phyloP scores from a whole-genome alignment of 345 rosid species.

The Pistacia vera region DNA sequence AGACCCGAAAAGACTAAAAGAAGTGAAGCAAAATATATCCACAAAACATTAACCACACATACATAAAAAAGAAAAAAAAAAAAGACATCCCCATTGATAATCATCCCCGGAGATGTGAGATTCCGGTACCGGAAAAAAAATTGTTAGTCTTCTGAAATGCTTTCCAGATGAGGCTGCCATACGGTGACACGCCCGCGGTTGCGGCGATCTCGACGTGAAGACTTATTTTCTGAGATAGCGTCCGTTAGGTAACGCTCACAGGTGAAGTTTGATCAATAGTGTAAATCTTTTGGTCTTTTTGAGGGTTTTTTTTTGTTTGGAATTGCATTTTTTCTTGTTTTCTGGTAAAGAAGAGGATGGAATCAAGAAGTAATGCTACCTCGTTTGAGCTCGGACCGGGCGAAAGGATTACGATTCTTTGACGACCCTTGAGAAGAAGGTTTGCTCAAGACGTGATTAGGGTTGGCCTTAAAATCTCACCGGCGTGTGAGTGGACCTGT shows the following conservation, averaged over 20 bases:
- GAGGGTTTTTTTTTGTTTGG: constrained; percentile 18
- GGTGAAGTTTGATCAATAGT: constrained; percentile 15
- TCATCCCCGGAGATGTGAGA: neutral
- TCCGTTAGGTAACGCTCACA: constrained; percentile 38
- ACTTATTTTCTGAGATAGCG: constrained; percentile 38
- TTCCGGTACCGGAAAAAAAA: constrained; percentile 18
- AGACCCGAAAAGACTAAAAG: constrained; percentile 23
- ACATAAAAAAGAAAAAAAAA: constrained; percentile 18
- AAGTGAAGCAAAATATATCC: constrained; percentile 14
- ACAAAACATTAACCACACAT: constrained; percentile 18
- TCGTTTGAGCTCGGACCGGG: constrained; percentile 85
- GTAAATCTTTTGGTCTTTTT: constrained; percentile 23
- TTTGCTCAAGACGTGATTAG: constrained; percentile 83
- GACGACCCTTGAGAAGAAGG: constrained; percentile 79
- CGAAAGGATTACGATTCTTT: constrained; percentile 72
- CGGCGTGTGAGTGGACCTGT: constrained; percentile 77
- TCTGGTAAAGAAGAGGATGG: constrained; percentile 63
- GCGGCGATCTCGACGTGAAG: constrained; percentile 57
- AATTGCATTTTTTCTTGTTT: constrained; percentile 38
- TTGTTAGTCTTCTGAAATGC: constrained; percentile 74
- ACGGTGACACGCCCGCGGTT: constrained; percentile 39
- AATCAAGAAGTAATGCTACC: constrained; percentile 91
- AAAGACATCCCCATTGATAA: neutral
- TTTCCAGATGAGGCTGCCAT: constrained; percentile 78
- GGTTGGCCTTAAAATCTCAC: constrained; percentile 73